phyloP scores from a whole-genome alignment of 768 basidiomycete species.

The Lactarius evosmus region DNA sequence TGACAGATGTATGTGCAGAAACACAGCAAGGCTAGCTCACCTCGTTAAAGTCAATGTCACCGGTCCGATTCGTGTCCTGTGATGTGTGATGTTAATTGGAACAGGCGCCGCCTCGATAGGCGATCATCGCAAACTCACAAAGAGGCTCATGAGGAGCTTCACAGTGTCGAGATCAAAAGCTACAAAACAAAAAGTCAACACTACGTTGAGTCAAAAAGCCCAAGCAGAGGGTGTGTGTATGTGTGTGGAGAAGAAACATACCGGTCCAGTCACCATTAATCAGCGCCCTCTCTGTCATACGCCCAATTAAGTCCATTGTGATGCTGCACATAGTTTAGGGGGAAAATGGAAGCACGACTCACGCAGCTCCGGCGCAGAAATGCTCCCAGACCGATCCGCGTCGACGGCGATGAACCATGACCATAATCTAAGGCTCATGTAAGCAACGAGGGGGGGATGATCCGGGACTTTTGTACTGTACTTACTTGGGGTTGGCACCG shows the following conservation, averaged over 20 bases:
- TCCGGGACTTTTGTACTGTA: conserved; percentile 18
- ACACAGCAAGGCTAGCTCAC: conserved; percentile 34
- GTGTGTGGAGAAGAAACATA: conserved; percentile 47
- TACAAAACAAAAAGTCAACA: conserved; percentile 30
- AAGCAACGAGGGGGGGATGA: background rate
- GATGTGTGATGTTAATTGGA: background rate
- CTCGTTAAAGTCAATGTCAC: conserved; percentile 78
- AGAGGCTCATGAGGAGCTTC: conserved; percentile 77
- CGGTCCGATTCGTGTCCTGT: conserved; percentile 69
- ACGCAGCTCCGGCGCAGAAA: conserved; percentile 67
- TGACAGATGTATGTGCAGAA: background rate
- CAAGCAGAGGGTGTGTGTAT: too few species aligned
- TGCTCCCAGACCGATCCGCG: conserved; percentile 61
- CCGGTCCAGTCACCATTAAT: conserved; percentile 73
- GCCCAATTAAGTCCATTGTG: conserved; percentile 28
- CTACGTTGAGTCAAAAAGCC: background rate
- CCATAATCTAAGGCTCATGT: conserved; percentile 57
- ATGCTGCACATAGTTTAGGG: background rate
- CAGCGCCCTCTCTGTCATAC: conserved; percentile 42
- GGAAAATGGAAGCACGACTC: background rate
- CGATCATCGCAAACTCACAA: conserved; percentile 46
- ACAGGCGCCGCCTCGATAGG: background rate
- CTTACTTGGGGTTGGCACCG: conserved; percentile 75
- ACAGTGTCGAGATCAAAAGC: conserved; percentile 88
- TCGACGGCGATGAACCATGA: conserved; percentile 72